phyloP scores from a whole-genome alignment of 352 stramenopile species.

The Pythium phragmitis region DNA sequence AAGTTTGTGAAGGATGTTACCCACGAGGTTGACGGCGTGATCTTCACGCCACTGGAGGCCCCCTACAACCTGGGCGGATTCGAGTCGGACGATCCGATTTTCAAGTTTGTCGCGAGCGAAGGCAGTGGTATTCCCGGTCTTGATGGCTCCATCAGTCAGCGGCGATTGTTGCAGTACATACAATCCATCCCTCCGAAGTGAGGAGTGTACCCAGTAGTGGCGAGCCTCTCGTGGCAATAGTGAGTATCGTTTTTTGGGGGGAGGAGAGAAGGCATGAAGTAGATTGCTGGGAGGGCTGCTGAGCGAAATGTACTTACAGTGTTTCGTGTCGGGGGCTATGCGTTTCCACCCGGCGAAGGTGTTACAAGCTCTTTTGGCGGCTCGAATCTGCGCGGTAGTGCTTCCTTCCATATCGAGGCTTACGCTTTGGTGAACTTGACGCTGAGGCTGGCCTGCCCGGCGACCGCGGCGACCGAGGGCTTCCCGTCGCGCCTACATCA shows the following conservation, averaged over 20 bases:
- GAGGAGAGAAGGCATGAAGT: conserved; percentile 7
- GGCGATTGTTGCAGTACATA: conserved; percentile 78
- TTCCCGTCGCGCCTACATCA: conserved; percentile 10
- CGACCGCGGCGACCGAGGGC: conserved; percentile 24
- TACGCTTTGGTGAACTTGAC: conserved; percentile 46
- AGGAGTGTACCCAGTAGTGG: conserved; percentile 29
- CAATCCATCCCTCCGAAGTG: conserved; percentile 52
- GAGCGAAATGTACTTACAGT: conserved; percentile 25
- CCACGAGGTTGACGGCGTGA: conserved; percentile 84
- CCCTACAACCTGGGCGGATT: conserved; percentile 85
- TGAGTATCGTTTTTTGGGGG: conserved; percentile 12
- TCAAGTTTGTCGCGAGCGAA: conserved; percentile 89
- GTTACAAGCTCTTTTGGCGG: conserved; percentile 51
- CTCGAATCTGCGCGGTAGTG: conserved; percentile 71
- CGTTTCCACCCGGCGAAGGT: neutral
- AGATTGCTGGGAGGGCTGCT: conserved; percentile 3
- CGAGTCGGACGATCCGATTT: conserved; percentile 81
- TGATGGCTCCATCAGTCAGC: conserved; percentile 81
- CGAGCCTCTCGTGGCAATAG: neutral
- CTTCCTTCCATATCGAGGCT: conserved; percentile 66
- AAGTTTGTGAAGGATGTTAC: conserved; percentile 88
- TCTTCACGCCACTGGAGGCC: conserved; percentile 84
- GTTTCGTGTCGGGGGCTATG: conserved; percentile 15
- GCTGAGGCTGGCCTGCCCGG: conserved; percentile 7
- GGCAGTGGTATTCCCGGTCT: conserved; percentile 75